Evolutionary conservation across 768 basidiomycete species (phyloP).

Genomic region (Boletus bicolor): DNA sequence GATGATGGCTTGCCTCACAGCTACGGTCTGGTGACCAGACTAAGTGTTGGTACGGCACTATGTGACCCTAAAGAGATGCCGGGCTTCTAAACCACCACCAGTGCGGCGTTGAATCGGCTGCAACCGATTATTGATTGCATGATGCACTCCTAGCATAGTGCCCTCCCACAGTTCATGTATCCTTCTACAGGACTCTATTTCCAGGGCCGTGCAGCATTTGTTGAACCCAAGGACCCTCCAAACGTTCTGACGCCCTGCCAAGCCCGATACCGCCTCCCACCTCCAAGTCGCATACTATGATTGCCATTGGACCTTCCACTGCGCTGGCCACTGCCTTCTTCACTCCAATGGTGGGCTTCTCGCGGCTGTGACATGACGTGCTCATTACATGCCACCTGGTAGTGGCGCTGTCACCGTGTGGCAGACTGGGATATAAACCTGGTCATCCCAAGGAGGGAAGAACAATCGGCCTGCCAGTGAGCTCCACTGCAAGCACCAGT

Average conservation of each 20-base stretch:
- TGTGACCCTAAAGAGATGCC: background rate
- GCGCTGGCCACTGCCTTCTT: constrained; percentile 10
- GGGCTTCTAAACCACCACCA: background rate
- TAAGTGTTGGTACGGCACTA: background rate
- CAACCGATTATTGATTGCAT: constrained; percentile 16
- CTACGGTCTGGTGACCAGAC: too few relatives aligned
- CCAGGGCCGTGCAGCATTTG: background rate
- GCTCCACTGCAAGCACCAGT: constrained; percentile 4
- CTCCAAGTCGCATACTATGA: background rate
- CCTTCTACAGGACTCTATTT: background rate
- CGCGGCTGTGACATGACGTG: constrained; percentile 20
- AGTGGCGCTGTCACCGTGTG: constrained; percentile 27
- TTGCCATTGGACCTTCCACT: constrained; percentile 9
- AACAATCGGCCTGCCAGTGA: constrained; percentile 6
- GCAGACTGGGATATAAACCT: constrained; percentile 24
- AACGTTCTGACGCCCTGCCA: background rate
- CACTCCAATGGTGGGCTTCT: constrained; percentile 20
- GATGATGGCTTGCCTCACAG: too few relatives aligned
- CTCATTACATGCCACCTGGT: constrained; percentile 23
- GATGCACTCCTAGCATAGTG: background rate
- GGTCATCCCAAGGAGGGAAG: background rate
- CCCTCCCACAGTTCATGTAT: background rate
- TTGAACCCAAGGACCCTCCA: constrained; percentile 3
- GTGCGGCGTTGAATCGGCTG: constrained; percentile 15
- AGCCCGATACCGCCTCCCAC: background rate